Percentiles rank a stretch among this genome's conserved stretches.
These are phyloP conservation scores for Amanita subjunquillea DNA, from an alignment of 768 basidiomycete genomes.

Conservation along the genomic window DNA sequence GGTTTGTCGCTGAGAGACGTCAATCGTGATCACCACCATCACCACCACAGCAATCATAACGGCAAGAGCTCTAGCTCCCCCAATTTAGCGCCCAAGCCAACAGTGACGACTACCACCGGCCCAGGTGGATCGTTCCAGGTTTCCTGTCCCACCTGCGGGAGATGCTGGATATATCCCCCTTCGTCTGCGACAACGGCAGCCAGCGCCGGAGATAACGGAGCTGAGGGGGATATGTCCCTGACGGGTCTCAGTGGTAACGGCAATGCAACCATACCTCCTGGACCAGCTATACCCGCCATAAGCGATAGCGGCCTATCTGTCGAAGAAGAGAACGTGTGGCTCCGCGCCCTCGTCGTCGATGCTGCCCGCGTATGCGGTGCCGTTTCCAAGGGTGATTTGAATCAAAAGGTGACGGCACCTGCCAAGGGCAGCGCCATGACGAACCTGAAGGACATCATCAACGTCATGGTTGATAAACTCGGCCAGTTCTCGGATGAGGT, in stretches of 20 bases:
- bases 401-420: slow-evolving; percentile 70
- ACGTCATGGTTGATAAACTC: slow-evolving; percentile 57
- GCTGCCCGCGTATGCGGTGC: slow-evolving; percentile 76
- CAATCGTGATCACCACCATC: neutral
- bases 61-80: neutral
- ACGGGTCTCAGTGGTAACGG: neutral
- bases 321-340: slow-evolving; percentile 48
- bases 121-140: neutral
- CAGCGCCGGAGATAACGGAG: neutral
- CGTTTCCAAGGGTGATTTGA: slow-evolving; percentile 65
- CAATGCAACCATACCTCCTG: neutral
- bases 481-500: slow-evolving; percentile 89
- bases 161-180: slow-evolving; percentile 22
- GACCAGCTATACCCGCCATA: neutral
- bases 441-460: slow-evolving; percentile 72
- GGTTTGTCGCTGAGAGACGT: neutral
- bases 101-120: neutral
- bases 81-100: neutral
- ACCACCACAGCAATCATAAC: neutral
- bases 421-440: slow-evolving; percentile 76
- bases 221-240: neutral
- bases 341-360: slow-evolving; percentile 80
- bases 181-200: slow-evolving; percentile 10
- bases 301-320: slow-evolving; percentile 4
- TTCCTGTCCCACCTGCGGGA: slow-evolving; percentile 38